A percentile compares a stretch with the other conserved stretches of the same genome.
Evolutionary conservation across 176 grass and related monocot genomes (phyloP).

Genomic region (Phoenix dactylifera): DNA sequence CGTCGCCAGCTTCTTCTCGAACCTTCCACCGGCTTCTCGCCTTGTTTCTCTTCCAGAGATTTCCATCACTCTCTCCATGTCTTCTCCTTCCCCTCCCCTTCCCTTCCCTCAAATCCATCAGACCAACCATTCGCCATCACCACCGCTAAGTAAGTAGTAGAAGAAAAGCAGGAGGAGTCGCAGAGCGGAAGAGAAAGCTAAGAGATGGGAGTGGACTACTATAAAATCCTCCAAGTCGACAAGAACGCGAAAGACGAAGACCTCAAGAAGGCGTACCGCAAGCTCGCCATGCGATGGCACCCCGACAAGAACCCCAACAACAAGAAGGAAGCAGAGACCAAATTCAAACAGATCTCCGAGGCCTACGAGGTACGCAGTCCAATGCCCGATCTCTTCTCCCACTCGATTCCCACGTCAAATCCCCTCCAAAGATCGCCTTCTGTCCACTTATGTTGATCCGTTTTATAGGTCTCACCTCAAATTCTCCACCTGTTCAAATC

Average conservation of each 20-base stretch:
- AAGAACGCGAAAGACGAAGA: constrained; percentile 74
- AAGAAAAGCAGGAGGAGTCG: background rate
- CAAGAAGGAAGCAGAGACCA: constrained; percentile 88
- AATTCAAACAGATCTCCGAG: constrained; percentile 98
- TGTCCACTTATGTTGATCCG: too few relatives aligned
- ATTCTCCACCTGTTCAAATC: too few relatives aligned
- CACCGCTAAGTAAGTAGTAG: background rate
- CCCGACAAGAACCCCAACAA: constrained; percentile 97
- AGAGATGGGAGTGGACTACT: constrained; percentile 84
- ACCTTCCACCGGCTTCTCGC: constrained; percentile 42
- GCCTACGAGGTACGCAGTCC: constrained; percentile 64
- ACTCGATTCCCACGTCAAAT: background rate
- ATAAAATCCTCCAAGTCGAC: constrained; percentile 81
- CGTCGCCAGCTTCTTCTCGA: constrained; percentile 39
- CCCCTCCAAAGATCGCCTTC: too few relatives aligned
- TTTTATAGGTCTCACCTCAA: too few relatives aligned
- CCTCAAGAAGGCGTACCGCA: constrained; percentile 94
- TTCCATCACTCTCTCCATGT: constrained; percentile 40
- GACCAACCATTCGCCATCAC: background rate
- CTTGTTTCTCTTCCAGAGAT: background rate
- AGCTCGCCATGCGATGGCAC: constrained; percentile 98
- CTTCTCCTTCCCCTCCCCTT: constrained; percentile 8
- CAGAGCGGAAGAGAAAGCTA: background rate
- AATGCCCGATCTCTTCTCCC: background rate
- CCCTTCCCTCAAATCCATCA: background rate